Evolutionary conservation across 1,284 basidiomycete genomes (phyloP).

Genomic region (Sanghuangporus sanghuang): DNA sequence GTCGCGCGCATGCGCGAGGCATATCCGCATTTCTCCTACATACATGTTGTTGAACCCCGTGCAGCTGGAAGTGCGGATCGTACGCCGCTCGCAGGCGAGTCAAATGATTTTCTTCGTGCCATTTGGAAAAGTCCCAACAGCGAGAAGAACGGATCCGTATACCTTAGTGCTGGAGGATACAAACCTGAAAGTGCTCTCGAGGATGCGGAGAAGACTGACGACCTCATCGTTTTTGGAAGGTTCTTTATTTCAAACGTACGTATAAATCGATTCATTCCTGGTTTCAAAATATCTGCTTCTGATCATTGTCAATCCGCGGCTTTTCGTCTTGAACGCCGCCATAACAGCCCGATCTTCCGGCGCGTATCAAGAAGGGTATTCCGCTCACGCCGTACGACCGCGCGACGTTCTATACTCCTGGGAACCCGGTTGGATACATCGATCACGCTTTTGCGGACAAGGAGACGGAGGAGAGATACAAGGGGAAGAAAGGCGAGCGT

Average conservation of each 20-base stretch:
- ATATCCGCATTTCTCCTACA: constrained; percentile 48
- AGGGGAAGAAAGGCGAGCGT: background rate
- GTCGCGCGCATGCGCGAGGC: constrained; percentile 30
- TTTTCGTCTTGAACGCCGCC: too few species aligned
- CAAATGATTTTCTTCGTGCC: constrained; percentile 32
- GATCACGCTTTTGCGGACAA: constrained; percentile 16
- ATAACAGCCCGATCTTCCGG: constrained; percentile 18
- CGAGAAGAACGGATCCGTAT: constrained; percentile 6
- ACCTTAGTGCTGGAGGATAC: constrained; percentile 11
- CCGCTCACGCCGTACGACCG: constrained; percentile 18
- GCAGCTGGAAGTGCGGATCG: constrained; percentile 21
- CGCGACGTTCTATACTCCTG: constrained; percentile 15
- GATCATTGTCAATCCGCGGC: too few species aligned
- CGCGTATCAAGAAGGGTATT: constrained; percentile 17
- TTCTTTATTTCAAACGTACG: constrained; percentile 45
- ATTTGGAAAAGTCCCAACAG: constrained; percentile 26
- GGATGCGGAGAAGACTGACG: constrained; percentile 29
- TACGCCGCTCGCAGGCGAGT: constrained; percentile 22
- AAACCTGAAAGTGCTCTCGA: constrained; percentile 23
- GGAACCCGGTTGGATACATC: constrained; percentile 15
- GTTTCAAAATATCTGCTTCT: too few species aligned
- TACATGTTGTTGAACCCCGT: constrained; percentile 44
- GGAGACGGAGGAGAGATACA: constrained; percentile 10
- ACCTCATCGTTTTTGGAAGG: constrained; percentile 38
- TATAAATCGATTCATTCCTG: too few species aligned